phyloP scores from a whole-genome alignment of 257 asterid species.

The Solanum lignicaule region DNA sequence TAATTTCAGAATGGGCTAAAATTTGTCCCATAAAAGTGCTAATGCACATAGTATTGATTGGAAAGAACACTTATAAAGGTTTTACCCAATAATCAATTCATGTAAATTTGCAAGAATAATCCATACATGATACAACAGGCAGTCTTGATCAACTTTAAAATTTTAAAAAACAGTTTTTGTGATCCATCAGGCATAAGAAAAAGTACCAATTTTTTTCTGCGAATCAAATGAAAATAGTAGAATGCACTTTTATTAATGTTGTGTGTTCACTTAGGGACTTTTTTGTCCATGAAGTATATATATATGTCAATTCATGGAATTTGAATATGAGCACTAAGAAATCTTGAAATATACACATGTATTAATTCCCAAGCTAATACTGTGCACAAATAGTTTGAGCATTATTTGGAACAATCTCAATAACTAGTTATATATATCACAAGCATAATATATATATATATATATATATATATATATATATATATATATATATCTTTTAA shows the following conservation, averaged over 20 bases:
- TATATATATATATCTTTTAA: background rate
- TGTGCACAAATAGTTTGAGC: background rate
- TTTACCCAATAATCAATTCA: background rate
- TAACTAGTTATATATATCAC: background rate
- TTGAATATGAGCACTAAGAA: background rate
- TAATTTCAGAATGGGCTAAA: background rate
- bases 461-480: background rate
- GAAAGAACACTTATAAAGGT: background rate
- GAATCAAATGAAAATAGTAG: background rate
- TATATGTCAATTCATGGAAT: background rate
- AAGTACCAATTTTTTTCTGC: background rate
- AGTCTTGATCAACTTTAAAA: too few relatives aligned
- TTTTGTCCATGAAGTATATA: background rate
- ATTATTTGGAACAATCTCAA: background rate
- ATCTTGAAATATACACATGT: background rate
- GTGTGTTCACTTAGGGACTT: background rate
- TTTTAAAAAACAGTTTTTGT: too few relatives aligned
- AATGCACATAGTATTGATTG: background rate
- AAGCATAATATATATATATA: background rate
- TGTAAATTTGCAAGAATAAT: too few relatives aligned
- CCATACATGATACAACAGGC: too few relatives aligned
- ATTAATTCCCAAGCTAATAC: background rate
- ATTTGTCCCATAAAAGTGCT: background rate
- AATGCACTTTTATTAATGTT: background rate
- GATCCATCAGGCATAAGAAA: too few relatives aligned